phyloP scores from a whole-genome alignment of 1,284 basidiomycete genomes.

The Pseudozyma flocculosa region DNA sequence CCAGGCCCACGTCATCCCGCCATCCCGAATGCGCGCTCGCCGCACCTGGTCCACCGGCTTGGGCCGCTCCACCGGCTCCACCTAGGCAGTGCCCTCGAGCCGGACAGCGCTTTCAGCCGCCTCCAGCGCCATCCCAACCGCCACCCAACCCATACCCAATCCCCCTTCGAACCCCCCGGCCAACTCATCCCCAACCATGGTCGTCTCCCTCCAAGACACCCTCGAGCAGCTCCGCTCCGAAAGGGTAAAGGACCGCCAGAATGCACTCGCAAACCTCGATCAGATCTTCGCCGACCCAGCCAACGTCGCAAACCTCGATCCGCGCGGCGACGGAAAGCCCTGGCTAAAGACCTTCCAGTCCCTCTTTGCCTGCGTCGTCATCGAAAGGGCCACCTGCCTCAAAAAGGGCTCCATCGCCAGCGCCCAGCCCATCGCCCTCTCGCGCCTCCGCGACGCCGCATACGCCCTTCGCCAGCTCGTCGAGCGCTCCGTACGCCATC shows the following conservation, averaged over 20 bases:
- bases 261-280: constrained; percentile 67
- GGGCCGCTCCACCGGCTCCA: no score
- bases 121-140: no score
- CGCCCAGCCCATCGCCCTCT: constrained; percentile 61
- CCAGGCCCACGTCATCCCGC: no score
- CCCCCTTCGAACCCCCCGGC: no score
- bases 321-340: constrained; percentile 60
- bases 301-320: constrained; percentile 64
- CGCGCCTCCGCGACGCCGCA: constrained; percentile 68
- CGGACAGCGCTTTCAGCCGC: no score
- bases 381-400: constrained; percentile 66
- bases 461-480: constrained; percentile 71
- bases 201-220: constrained; percentile 30
- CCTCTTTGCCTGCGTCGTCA: constrained; percentile 68
- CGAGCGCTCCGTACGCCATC: constrained; percentile 64
- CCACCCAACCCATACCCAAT: no score
- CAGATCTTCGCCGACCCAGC: constrained; percentile 66
- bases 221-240: constrained; percentile 56
- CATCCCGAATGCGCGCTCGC: no score
- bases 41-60: no score
- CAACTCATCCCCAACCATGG: constrained; percentile 14
- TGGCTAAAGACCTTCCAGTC: constrained; percentile 76
- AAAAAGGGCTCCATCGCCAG: constrained; percentile 62
- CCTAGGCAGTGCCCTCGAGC: no score
- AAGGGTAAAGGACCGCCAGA: constrained; percentile 72